Evolutionary conservation across 106 monocot genomes (phyloP).

Genomic region (Dendrobium catenatum): DNA sequence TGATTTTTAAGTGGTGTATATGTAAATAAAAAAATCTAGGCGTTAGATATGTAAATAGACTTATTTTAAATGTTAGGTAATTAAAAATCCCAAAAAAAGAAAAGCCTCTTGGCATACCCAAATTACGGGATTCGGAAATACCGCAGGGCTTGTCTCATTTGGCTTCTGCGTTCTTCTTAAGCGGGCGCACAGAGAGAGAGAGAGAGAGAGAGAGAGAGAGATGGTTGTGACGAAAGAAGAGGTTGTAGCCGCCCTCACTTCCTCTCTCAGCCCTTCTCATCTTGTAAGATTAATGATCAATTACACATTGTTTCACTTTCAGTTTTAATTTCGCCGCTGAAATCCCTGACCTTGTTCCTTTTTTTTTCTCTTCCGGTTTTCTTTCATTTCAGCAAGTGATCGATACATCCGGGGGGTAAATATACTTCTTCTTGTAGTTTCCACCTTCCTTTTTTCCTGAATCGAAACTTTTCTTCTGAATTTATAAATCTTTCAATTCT

Average conservation of each 20-base stretch:
- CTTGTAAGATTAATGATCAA: conserved; percentile 40
- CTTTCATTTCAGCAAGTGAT: conserved; percentile 49
- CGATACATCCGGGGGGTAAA: conserved; percentile 91
- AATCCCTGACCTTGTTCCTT: conserved; percentile 23
- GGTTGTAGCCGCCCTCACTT: conserved; percentile 58
- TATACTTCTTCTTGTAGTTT: neutral
- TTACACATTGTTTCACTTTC: neutral
- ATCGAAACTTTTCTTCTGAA: neutral
- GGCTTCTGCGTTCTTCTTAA: too few relatives aligned
- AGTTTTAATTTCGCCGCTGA: neutral
- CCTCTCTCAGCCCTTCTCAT: conserved; percentile 58
- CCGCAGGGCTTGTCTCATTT: too few relatives aligned
- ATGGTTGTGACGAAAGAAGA: conserved; percentile 82
- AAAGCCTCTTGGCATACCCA: too few relatives aligned
- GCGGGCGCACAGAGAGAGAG: too few relatives aligned
- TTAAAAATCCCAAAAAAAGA: too few relatives aligned
- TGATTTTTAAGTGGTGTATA: too few relatives aligned
- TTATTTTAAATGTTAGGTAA: too few relatives aligned
- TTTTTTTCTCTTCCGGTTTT: conserved; percentile 1
- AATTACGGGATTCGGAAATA: too few relatives aligned
- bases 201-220: neutral
- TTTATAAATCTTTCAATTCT: neutral
- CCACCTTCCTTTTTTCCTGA: neutral
- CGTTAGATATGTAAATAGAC: too few relatives aligned
- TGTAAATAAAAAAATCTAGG: too few relatives aligned